Base-by-base conservation (phyloP, 2,329 filamentous ascomycete genomes). In the Orbilia quercus region DNA sequence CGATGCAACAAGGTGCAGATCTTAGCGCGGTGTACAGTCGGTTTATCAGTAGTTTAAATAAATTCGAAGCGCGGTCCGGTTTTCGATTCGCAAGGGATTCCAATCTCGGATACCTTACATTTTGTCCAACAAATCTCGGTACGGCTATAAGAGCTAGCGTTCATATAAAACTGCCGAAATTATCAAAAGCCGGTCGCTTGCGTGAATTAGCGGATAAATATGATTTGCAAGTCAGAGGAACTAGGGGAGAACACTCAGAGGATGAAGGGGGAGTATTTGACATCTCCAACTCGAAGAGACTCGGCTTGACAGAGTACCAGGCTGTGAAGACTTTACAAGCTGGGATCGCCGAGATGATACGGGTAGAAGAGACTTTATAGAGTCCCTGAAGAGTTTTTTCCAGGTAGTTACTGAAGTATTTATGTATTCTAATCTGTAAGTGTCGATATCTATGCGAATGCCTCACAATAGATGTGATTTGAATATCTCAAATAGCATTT, bases 111-210 rank as follows among this genome's bases (percentile, higher is more conserved):
- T 54, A 54, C 18, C 18, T 54, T 7, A 54, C 50, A 5, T 54
- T 34, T 23, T 54, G 50, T 40, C 50, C 50, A 18, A 54, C 22
- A 20, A 54, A 54, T 20, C 23, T 54, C 22, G 50, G 50, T 4
- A 54, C 50, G 6, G 34, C 50, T 2, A 54, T 54, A 9, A 11
- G 50, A 18, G 50, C 50, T n/a, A 34, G 25, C 18, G 50, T 54
- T 31, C 50, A 54, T 18, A 34, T 54, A n/a, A 31, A 20, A 22
- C 34, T 54, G 20, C 50, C 50, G n/a, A 54, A 54, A 18, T 7
- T 34, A 11, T 7, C 7, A 6, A n/a, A 11, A 34, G 34, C 25
- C n/a, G 50, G 25, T 7, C n/a, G n/a, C 7, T 22, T 54, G 50
- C 22, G 34, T 31, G 9, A 18, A 12, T 9, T 11, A 5, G 25